These are phyloP conservation scores for Aspergillus tubingensis DNA, from an alignment of 2,329 filamentous ascomycete species.

Conservation along the genomic window DNA sequence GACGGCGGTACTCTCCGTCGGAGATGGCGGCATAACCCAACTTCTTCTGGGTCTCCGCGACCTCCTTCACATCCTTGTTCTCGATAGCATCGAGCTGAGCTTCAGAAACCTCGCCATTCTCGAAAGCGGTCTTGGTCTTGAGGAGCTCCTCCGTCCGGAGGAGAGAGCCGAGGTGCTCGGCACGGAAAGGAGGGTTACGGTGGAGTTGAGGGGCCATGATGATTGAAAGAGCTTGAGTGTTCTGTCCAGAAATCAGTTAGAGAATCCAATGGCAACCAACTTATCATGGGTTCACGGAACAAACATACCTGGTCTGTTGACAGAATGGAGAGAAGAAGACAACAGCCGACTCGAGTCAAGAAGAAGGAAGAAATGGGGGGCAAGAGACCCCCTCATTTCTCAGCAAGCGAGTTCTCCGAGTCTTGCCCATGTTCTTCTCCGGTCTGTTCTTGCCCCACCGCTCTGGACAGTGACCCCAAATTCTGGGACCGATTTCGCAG, in stretches of 20 bases:
- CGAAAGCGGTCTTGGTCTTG: conserved; percentile 57
- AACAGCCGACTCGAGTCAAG: background rate
- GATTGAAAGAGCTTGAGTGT: background rate
- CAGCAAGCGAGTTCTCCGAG: background rate
- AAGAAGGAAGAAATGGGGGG: background rate
- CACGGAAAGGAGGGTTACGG: conserved; percentile 64
- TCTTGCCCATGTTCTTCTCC: background rate
- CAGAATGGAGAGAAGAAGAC: background rate
- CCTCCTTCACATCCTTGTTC: conserved; percentile 64
- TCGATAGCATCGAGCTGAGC: conserved; percentile 65
- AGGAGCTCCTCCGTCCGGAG: conserved; percentile 66
- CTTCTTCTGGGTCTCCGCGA: conserved; percentile 65
- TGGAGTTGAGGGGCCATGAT: conserved; percentile 37
- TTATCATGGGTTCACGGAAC: background rate
- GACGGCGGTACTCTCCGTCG: conserved; percentile 66
- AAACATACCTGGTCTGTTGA: background rate
- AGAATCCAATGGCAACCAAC: background rate
- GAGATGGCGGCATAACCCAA: conserved; percentile 65
- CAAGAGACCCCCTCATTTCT: background rate
- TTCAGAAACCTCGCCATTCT: conserved; percentile 56
- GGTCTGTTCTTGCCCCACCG: background rate
- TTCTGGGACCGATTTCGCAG: conserved; percentile 1
- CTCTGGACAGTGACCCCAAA: background rate
- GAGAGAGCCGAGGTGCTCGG: conserved; percentile 72
- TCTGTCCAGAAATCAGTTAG: background rate